Conservation (phyloP, 1,139 yeast species). For the Hyphopichia pseudoburtonii region DNA sequence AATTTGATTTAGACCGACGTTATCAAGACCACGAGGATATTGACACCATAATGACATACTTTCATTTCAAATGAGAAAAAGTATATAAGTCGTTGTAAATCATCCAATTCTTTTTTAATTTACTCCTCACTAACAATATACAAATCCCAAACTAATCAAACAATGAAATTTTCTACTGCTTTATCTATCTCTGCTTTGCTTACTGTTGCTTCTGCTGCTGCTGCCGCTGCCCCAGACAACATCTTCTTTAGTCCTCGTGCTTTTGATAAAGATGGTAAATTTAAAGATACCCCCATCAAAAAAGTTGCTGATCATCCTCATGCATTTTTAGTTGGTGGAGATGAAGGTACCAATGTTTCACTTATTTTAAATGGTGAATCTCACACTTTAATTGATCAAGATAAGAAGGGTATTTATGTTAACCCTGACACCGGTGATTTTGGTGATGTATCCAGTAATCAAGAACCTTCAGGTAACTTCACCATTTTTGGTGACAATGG, state of each 20-base stretch:
- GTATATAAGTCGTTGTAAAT: too few relatives aligned
- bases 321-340: slow-evolving; percentile 32
- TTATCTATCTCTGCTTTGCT: slow-evolving; percentile 24
- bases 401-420: slow-evolving; percentile 24
- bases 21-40: too few relatives aligned
- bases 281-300: slow-evolving; percentile 23
- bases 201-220: slow-evolving; percentile 6
- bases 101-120: too few relatives aligned
- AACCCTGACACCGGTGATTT: slow-evolving; percentile 30
- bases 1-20: too few relatives aligned
- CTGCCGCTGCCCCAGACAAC: not conserved
- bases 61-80: too few relatives aligned
- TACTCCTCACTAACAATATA: too few relatives aligned
- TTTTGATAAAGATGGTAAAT: slow-evolving; percentile 20
- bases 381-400: slow-evolving; percentile 28
- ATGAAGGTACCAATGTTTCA: slow-evolving; percentile 22
- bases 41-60: too few relatives aligned
- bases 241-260: slow-evolving; percentile 18
- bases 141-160: too few relatives aligned
- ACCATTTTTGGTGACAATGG: slow-evolving; percentile 18
- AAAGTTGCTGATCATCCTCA: slow-evolving; percentile 28
- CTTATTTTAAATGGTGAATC: slow-evolving; percentile 24
- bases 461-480: slow-evolving; percentile 28
- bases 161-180: slow-evolving; percentile 13
- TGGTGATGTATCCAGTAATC: slow-evolving; percentile 26